Base-by-base conservation (phyloP, 139 green algal species). In the Coelastrella sp. region DNA sequence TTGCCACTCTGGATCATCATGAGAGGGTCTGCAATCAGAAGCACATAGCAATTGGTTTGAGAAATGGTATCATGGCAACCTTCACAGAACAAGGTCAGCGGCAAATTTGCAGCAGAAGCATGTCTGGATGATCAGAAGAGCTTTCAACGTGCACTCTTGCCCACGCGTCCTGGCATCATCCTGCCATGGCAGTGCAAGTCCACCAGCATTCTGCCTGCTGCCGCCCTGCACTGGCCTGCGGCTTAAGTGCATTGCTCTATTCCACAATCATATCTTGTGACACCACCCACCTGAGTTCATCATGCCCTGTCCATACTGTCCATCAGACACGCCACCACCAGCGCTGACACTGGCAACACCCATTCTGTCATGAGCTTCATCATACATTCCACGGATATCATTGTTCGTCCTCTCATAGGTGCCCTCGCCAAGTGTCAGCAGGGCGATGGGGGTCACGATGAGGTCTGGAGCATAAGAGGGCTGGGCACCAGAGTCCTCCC, bases 231-330 rank as follows among this genome's bases (percentile, higher is more conserved):
- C 32, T 47, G 32, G 32, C 32, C 32, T 47, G 32, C 32, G 32
- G 32, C 7, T 47, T 57, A 71, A 71, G 61, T 13, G 8, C 61
- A 10, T 71, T 71, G 61, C 32, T 47, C 32, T 1, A 1, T 47
- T 47, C 32, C 32, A 47, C 32, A 47, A 2, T 47, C 32, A 47
- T 0, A 47, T 47, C 32, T 2, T 47, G 32, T 47, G 32, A 47
- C 32, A 47, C 32, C n/a, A n/a, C n/a, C 16, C 14, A 87, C 82
- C 65, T 54, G 75, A 86, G 16, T 90, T 90, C 60, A 90, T 65
- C 76, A 79, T 85, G 86, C 86, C 86, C 11, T 78, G 19, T n/a
- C 71, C 74, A 23, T 79, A 90, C 58, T 85, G 60, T n/a, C 86
- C 86, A 54, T 16, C 61, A 16, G 4, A 22, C 7, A 80, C 22